Conservation (phyloP, 2,329 filamentous ascomycete species). For the Cladosporium sp. region DNA sequence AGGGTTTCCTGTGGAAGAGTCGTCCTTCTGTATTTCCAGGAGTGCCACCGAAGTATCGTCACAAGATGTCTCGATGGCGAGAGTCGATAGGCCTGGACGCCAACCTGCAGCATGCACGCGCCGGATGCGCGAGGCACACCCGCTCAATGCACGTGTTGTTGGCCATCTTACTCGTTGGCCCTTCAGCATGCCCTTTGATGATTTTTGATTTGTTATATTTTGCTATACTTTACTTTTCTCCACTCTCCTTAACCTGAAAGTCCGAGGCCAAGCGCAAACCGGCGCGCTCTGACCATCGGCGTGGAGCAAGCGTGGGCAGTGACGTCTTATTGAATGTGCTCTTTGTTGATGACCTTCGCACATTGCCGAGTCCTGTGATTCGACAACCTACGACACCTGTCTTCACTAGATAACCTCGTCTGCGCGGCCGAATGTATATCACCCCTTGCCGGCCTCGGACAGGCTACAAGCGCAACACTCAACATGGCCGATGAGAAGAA, state of each 20-base stretch:
- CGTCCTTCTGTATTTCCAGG: conserved; percentile 55
- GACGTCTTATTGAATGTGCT: conserved; percentile 11
- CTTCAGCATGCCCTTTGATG: conserved; percentile 8
- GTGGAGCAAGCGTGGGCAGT: conserved; percentile 12
- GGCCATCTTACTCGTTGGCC: conserved; percentile 2
- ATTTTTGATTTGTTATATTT: not conserved
- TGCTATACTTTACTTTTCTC: not conserved
- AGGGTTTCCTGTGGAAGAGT: not conserved
- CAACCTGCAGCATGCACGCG: conserved; percentile 4
- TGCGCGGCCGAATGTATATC: conserved; percentile 11
- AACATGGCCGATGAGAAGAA: conserved; percentile 46
- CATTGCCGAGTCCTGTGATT: not conserved
- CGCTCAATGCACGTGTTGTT: not conserved
- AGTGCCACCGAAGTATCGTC: conserved; percentile 92
- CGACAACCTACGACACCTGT: not conserved
- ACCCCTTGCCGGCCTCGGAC: not conserved
- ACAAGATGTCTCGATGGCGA: conserved; percentile 83
- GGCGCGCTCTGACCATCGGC: not conserved
- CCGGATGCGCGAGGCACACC: not conserved
- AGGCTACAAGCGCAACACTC: not conserved
- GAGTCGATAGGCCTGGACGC: conserved; percentile 44
- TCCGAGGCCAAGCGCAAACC: conserved; percentile 2
- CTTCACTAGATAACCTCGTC: not conserved
- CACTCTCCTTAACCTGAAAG: not conserved
- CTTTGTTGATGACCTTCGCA: conserved; percentile 13